These are phyloP conservation scores for Phytophthora agathidicida DNA, from an alignment of 352 stramenopile genomes.

Conservation along the genomic window DNA sequence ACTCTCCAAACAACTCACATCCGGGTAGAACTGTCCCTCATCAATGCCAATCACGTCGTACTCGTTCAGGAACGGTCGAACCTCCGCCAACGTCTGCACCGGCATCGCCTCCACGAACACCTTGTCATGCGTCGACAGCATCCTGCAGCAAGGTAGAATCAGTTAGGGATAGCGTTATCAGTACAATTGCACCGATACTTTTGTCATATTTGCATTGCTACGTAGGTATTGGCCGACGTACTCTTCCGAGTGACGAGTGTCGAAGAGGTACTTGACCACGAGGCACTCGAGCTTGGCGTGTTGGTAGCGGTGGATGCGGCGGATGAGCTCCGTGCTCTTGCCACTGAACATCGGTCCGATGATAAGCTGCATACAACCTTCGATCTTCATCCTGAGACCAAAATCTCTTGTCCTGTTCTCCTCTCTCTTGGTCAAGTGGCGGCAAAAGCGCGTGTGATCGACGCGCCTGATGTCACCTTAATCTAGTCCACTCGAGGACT, in stretches of 20 bases:
- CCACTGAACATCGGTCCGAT: slow-evolving; percentile 90
- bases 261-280: slow-evolving; percentile 84
- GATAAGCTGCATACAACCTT: slow-evolving; percentile 81
- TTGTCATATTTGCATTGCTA: neutral
- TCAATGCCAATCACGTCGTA: slow-evolving; percentile 89
- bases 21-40: slow-evolving; percentile 87
- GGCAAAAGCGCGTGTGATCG: slow-evolving; percentile 9
- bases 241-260: slow-evolving; percentile 79
- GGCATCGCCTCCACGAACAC: slow-evolving; percentile 71
- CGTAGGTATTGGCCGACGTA: no score
- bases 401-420: slow-evolving; percentile 18
- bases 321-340: slow-evolving; percentile 89
- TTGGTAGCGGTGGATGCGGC: slow-evolving; percentile 79
- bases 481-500: no score
- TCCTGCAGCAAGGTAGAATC: slow-evolving; percentile 30
- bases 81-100: slow-evolving; percentile 60
- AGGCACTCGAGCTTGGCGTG: slow-evolving; percentile 82
- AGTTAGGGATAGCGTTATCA: no score
- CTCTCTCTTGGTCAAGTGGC: neutral
- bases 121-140: slow-evolving; percentile 82
- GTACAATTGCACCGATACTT: neutral
- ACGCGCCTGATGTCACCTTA: no score
- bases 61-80: slow-evolving; percentile 60
- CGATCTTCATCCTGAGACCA: slow-evolving; percentile 42
- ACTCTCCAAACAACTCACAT: slow-evolving; percentile 36